Evolutionary conservation across 345 rosid genomes (phyloP), one percentile per base, ranked within the genome.

Genomic region (Euphorbia pulcherrima): DNA sequence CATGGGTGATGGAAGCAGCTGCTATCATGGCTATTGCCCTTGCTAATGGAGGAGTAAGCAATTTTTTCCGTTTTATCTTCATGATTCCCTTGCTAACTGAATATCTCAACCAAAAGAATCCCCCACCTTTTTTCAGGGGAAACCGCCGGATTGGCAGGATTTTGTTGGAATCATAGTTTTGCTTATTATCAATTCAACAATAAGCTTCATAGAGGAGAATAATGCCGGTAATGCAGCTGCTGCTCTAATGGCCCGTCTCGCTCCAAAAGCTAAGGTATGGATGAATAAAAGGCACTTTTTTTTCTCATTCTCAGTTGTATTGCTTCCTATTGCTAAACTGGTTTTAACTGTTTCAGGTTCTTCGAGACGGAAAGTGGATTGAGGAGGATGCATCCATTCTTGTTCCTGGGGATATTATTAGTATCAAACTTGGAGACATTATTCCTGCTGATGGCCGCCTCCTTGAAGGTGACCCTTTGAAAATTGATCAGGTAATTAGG

Each of bases 1-100:
- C 91, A 58, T 86, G 91, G 91, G 91, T 84, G 33, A 87, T 87
- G 91, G 91, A 87, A 81, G 88, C 86, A 47, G 91, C 88, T 47
- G 87, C 91, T 64, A 80, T 87, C 71, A 85, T 87, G 92, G 92
- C 92, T 26, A 87, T 87, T 66, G 89, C 89, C 3, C 84, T 87
- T 52, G 92, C 92, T 48, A 85, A 87, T 60, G 92, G 87, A 68
- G 92, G 92, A 68, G 87, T 87, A 29, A 77, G 84, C 68, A 16
- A 62, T 56, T 20, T 14, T 62, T 16, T 54, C 14, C 27, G 16
- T 26, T 27, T 21, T n/a, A 23, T 53, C 4, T 16, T 56, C 4
- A 16, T 30, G 39, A 7, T 40, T 17, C 8, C 12, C 60, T 26
- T 26, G 33, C 30, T 55, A 24, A 14, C 41, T 46, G 53, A 8